phyloP scores from a whole-genome alignment of 2,329 filamentous ascomycete genomes.

The Alternaria solani region DNA sequence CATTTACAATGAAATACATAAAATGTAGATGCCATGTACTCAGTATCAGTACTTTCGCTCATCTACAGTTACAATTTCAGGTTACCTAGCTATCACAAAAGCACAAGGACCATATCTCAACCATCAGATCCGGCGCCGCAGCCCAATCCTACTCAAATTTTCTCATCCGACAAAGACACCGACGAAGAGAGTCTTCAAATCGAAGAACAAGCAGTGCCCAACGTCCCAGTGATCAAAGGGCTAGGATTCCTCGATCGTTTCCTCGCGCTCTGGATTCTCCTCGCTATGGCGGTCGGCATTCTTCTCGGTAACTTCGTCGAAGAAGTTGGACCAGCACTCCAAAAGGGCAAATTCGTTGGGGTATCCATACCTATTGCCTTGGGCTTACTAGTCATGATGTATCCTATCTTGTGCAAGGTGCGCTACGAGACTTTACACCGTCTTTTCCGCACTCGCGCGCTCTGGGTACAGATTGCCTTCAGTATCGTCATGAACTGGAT shows the following conservation, averaged over 20 bases:
- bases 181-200: conserved; percentile 6
- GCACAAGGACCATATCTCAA: background rate
- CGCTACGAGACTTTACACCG: conserved; percentile 74
- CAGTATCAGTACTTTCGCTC: background rate
- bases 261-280: conserved; percentile 67
- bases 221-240: conserved; percentile 37
- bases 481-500: conserved; percentile 80
- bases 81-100: background rate
- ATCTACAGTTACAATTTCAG: background rate
- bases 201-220: conserved; percentile 2
- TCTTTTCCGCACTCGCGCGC: conserved; percentile 63
- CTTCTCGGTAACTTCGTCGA: conserved; percentile 74
- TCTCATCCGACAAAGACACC: background rate
- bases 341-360: conserved; percentile 74
- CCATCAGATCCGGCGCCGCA: background rate
- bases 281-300: conserved; percentile 67
- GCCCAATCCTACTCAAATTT: background rate
- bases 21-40: background rate
- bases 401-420: conserved; percentile 84
- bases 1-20: no score
- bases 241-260: conserved; percentile 35
- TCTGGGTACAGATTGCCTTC: conserved; percentile 79
- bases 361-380: conserved; percentile 75
- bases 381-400: conserved; percentile 86
- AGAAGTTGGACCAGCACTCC: conserved; percentile 64